Evolutionary conservation across 2,329 filamentous ascomycete species (phyloP).

Genomic region (Cercospora zeae-maydis): DNA sequence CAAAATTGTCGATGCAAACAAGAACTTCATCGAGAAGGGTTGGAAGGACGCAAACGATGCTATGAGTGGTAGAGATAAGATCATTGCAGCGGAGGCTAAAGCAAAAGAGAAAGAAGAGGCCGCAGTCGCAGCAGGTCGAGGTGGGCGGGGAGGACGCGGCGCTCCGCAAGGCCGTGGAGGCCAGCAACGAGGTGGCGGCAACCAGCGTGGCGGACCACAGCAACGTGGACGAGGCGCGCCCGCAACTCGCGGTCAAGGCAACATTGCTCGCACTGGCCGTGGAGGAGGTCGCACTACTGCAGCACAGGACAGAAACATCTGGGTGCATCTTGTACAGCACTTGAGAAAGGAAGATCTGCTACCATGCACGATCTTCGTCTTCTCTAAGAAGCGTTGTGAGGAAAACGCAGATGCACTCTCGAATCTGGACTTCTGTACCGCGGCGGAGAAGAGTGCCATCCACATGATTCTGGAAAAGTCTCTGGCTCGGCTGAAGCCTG

Average conservation of each 20-base stretch:
- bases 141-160: constrained; percentile 51
- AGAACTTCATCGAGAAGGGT: constrained; percentile 84
- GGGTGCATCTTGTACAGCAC: constrained; percentile 93
- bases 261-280: constrained; percentile 84
- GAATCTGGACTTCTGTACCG: constrained; percentile 92
- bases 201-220: constrained; percentile 46
- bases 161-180: constrained; percentile 52
- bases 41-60: constrained; percentile 92
- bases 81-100: constrained; percentile 52
- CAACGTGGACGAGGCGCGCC: constrained; percentile 56
- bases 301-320: constrained; percentile 91
- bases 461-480: constrained; percentile 98
- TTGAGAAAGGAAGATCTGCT: constrained; percentile 82
- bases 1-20: constrained; percentile 92
- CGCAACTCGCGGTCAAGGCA: constrained; percentile 62
- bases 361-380: constrained; percentile 95
- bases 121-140: constrained; percentile 50
- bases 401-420: constrained; percentile 94
- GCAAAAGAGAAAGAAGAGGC: constrained; percentile 45
- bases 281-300: constrained; percentile 82
- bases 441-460: constrained; percentile 89
- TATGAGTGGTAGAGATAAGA: constrained; percentile 76
- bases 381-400: constrained; percentile 96
- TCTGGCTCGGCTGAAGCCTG: constrained; percentile 81
- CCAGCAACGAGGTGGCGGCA: constrained; percentile 44